These are phyloP conservation scores for Chlorella sorokiniana DNA, from an alignment of 139 green algal species.

Conservation along the genomic window DNA sequence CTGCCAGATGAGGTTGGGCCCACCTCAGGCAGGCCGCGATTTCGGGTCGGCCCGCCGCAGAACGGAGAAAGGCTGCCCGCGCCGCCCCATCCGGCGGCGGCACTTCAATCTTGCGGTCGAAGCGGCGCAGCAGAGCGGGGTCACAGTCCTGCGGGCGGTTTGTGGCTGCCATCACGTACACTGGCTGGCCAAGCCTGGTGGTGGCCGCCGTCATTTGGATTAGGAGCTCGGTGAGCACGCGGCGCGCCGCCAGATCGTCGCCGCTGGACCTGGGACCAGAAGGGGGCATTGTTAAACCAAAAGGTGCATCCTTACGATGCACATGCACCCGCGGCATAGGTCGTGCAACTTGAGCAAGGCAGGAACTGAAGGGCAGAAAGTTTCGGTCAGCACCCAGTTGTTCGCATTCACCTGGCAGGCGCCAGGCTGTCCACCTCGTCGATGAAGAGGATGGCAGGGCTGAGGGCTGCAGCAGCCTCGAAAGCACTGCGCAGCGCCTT, in stretches of 20 bases:
- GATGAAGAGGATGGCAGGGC: conserved; percentile 67
- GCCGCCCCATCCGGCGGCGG: conserved; percentile 49
- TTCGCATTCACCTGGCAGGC: conserved; percentile 31
- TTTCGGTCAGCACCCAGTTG: neutral
- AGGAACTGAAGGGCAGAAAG: neutral
- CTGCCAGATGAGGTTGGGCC: neutral
- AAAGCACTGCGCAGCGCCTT: conserved; percentile 59
- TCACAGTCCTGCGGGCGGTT: conserved; percentile 72
- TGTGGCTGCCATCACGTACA: conserved; percentile 59
- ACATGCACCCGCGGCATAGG: neutral
- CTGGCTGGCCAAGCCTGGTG: conserved; percentile 34
- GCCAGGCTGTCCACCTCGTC: conserved; percentile 70
- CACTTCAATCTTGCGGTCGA: conserved; percentile 60
- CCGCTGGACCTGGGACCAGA: conserved; percentile 27
- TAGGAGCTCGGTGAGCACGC: conserved; percentile 72
- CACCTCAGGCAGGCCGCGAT: conserved; percentile 12
- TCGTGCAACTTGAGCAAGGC: neutral
- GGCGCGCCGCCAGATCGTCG: conserved; percentile 45
- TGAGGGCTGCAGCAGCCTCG: conserved; percentile 45
- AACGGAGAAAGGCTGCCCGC: conserved; percentile 47
- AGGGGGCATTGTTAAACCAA: neutral
- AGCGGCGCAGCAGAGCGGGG: conserved; percentile 58
- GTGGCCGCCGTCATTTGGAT: conserved; percentile 47
- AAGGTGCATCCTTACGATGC: neutral
- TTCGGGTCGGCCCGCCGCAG: conserved; percentile 3